A percentile compares a stretch with the other conserved stretches of the same genome.
These are phyloP conservation scores for Hippophae tibetana DNA, from an alignment of 306 rosid species.

Conservation along the genomic window DNA sequence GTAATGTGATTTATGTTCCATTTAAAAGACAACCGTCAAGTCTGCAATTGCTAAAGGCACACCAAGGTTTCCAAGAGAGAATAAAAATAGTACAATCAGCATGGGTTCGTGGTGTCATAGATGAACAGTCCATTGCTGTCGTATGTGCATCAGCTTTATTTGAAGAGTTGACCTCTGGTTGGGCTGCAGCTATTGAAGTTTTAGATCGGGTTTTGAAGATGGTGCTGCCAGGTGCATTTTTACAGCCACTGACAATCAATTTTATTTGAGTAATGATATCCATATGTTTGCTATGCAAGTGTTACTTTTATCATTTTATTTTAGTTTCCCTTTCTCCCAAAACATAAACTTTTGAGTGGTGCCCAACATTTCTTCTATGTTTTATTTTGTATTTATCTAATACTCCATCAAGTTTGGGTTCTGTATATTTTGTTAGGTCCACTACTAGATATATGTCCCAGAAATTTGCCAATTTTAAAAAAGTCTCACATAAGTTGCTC, in stretches of 20 bases:
- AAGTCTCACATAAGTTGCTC: no score
- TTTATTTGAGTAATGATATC: background rate
- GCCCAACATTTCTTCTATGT: no score
- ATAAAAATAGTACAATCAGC: constrained; percentile 50
- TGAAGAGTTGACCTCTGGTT: constrained; percentile 78
- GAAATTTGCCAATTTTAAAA: no score
- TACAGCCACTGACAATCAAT: background rate
- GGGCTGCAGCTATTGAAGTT: constrained; percentile 56
- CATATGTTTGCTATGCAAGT: no score
- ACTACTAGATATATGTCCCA: no score
- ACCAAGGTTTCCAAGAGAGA: constrained; percentile 84
- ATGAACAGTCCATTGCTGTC: constrained; percentile 72
- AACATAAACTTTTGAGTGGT: no score
- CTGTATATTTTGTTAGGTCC: no score
- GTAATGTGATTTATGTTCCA: constrained; percentile 51
- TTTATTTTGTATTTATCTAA: no score
- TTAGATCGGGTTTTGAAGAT: constrained; percentile 74
- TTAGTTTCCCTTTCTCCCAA: no score
- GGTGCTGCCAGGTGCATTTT: constrained; percentile 77
- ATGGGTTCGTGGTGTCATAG: constrained; percentile 64
- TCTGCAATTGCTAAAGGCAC: constrained; percentile 74
- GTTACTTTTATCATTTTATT: no score
- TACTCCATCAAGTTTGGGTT: no score
- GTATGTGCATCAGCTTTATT: constrained; percentile 73
- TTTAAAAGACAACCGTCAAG: constrained; percentile 64